Percentiles rank a stretch among this genome's conserved stretches.
phyloP scores from a whole-genome alignment of 2,329 filamentous ascomycete species.

The Ceratocystis diversiconidia region DNA sequence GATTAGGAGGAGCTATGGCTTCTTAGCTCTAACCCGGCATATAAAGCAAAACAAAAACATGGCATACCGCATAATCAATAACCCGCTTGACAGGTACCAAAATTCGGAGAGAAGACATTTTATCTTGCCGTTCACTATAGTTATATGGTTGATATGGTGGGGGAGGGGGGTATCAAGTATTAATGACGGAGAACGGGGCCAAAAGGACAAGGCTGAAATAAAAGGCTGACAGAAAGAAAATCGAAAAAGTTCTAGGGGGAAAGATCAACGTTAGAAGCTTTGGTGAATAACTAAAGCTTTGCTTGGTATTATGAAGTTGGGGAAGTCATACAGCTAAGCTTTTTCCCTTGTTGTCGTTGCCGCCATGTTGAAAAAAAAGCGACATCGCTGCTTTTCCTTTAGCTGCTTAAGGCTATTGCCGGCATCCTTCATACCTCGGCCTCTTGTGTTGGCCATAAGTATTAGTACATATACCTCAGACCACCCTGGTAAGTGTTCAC shows the following conservation, averaged over 20 bases:
- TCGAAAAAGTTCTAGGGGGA: neutral
- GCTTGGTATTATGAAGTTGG: neutral
- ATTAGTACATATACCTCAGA: neutral
- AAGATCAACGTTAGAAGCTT: neutral
- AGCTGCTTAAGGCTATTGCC: conserved; percentile 11
- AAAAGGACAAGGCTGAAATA: conserved; percentile 3
- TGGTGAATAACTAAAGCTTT: neutral
- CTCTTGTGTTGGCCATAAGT: conserved; percentile 9
- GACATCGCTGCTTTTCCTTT: conserved; percentile 16
- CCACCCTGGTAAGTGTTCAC: neutral
- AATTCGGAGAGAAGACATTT: conserved; percentile 55
- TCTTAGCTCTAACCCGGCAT: neutral
- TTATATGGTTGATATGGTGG: neutral
- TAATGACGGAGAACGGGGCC: neutral
- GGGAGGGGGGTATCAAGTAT: neutral
- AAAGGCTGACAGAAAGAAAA: neutral
- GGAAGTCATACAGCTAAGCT: neutral
- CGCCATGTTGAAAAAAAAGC: conserved; percentile 16
- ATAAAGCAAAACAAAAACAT: neutral
- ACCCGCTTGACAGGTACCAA: conserved; percentile 72
- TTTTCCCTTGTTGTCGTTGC: conserved; percentile 7
- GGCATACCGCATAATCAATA: conserved; percentile 68
- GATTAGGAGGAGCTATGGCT: neutral
- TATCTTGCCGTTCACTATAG: conserved; percentile 9
- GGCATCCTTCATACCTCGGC: conserved; percentile 12